Base-by-base conservation (phyloP, 2,329 filamentous ascomycete species). In the Clarireedia homoeocarpa region DNA sequence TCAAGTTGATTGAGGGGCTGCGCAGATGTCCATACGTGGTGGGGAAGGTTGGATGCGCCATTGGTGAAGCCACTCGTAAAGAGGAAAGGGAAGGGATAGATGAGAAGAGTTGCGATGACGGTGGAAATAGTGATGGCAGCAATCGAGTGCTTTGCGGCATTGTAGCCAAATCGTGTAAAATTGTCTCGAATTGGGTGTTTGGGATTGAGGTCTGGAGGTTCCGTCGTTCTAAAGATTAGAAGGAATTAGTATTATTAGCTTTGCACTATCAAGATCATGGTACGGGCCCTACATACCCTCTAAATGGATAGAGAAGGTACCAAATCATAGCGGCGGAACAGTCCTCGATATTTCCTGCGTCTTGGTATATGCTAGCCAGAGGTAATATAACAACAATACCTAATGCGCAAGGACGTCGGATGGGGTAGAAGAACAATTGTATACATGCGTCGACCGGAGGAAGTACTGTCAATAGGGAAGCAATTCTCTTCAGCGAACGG, bases 1-100 rank as follows among this genome's bases (percentile, higher is more conserved):
- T 72, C 71, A 53, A 74, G 74, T 48, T 80, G 79, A 38, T 79
- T 72, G 53, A 88, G 74, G 27, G 84, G 81, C 58, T 83, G 81
- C 5, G 85, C 86, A 39, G 85, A 85, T 26, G 88, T 91, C 88
- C 88, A 92, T 62, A 88, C 87, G 79, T 91, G 86, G 66, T 86
- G 84, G 30, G 88, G 88, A 6, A 91, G 74, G 59, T 84, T 86
- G 52, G 86, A 85, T 24, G 84, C 81, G 62, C 85, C 84, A 66
- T 83, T 86, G 63, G 82, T 82, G 62, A 86, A 85, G 69, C 88
- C 84, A 66, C 81, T 84, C 1, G 83, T 84, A 70, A 86, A 86
- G 51, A 91, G 80, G 67, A 89, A 90, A 20, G 88, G 79, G 53
- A 89, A 84, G 6, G 87, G 87, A 65, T 89, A 91, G 59, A 86